Base-by-base conservation (phyloP, 2,329 filamentous ascomycete genomes). In the Aspergillus novofumigatus region DNA sequence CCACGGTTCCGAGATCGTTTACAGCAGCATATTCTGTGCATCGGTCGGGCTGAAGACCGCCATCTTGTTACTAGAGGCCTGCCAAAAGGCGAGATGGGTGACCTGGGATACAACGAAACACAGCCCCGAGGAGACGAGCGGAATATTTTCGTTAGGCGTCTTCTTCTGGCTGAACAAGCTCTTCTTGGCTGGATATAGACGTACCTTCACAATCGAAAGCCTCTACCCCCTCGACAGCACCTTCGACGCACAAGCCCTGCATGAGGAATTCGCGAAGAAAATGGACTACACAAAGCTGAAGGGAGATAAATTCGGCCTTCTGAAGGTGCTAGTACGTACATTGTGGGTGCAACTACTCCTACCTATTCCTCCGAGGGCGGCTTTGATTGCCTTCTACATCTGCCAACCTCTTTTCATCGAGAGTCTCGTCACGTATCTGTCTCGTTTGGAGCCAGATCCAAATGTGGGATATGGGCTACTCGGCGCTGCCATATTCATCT, bases 381-480 rank as follows among this genome's bases (percentile, higher is more conserved):
- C 61, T 1, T 28, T 66, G 4, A 35, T 69, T 26, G 69, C 59
- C 6, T 69, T 72, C 48, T 65, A 56, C 0, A 62, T 69, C 26
- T 59, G 60, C 51, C 72, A 67, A 54, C 65, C 62, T 4, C 61
- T 66, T 28, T 66, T 67, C 50, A 66, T 69, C 32, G 60, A 66
- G 49, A 57, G 49, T 1, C 55, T 70, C 7, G 44, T 69, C 41
- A 61, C 26, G 9, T 49, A 56, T 41, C 51, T 59, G 29, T 51
- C 53, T 9, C 41, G 45, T 14, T 29, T 45, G 3, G 53, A 58
- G 28, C 58, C 55, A 0, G 28, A 29, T 29, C 28, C 9, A 29
- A 29, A 29, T 29, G 28, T 29, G 28, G 28, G 28, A 29, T 29
- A 29, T 29, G 28, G 28, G 28, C 9, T 29, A 29, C 10, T 29